Evolutionary conservation across 208 protist genomes (phyloP).

Genomic region (Leishmania tropica): DNA sequence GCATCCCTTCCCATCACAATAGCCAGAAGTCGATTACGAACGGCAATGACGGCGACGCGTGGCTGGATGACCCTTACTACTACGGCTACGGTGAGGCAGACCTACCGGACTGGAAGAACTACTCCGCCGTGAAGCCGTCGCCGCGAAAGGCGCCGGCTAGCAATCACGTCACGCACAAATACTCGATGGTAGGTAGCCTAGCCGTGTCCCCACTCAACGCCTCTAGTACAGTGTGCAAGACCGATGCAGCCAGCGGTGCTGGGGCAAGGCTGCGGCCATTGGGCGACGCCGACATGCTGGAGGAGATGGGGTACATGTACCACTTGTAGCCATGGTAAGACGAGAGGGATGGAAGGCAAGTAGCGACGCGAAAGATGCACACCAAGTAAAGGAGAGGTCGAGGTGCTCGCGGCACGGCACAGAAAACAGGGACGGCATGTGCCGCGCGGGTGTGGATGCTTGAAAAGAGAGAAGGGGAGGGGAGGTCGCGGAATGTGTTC

Average conservation of each 20-base stretch:
- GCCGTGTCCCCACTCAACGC: neutral
- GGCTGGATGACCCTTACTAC: conserved; percentile 20
- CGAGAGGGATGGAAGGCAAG: neutral
- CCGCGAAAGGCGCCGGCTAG: neutral
- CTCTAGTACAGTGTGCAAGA: neutral
- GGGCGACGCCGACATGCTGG: neutral
- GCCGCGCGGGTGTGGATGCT: neutral
- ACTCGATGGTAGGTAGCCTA: neutral
- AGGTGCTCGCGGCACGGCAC: neutral
- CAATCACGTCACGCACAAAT: neutral
- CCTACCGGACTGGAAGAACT: neutral
- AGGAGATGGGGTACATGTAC: conserved; percentile 5
- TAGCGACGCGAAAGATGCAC: neutral
- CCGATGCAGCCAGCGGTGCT: neutral
- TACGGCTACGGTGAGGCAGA: conserved; percentile 12
- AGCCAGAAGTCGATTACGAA: neutral
- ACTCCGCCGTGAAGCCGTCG: neutral
- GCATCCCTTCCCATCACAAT: neutral
- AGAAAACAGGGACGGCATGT: neutral
- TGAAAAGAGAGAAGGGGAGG: neutral
- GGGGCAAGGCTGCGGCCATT: neutral
- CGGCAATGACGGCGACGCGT: conserved; percentile 10
- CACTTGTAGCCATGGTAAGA: neutral
- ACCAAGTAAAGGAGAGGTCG: neutral
- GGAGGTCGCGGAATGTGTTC: neutral